Evolutionary conservation across 1,284 basidiomycete genomes (phyloP), one percentile per base, ranked within the genome.

Genomic region (Tilletia walkeri): DNA sequence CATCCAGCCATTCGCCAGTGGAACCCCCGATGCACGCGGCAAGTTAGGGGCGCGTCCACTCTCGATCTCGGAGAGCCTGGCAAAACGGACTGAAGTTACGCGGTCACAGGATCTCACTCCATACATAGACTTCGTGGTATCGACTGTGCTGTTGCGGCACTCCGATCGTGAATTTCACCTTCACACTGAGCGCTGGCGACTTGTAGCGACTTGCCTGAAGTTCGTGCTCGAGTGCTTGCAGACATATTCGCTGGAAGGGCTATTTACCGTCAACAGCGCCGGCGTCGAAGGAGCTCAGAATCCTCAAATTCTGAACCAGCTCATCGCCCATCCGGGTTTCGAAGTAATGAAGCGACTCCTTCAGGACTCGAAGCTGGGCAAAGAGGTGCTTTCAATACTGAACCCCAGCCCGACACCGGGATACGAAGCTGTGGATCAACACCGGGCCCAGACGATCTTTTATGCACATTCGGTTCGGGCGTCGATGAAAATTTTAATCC

Each of bases 211-310:
- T 0, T 92, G 91, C 70, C 86, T 98, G 59, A 89, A 89, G 70
- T 97, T 94, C 82, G 87, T 96, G 67, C 94, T 97, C 78, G 89
- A 90, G 49, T 89, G 90, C 30, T 84, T 98, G 41, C 90, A 90
- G 0, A 89, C 89, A 67, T 90, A 77, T 59, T 53, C 70, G 45
- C 66, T 80, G 68, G 68, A 76, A 2, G 61, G 50, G 36, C 36
- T 63, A 68, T 38, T 54, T 71, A 67, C 54, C 70, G 66, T 45
- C 30, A 72, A 80, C 6, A 12, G 16, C 5, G 59, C 66, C 12
- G 69, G 73, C 20, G 63, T 74, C 36, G 73, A 75, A 12, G 73
- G 72, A 10, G 73, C 73, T 4, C 68, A 74, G 3, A 79, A 80
- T 18, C 77, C 85, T 0, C 79, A 80, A 0, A 79, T 67, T 63